Evolutionary conservation across 2,329 filamentous ascomycete species (phyloP), one percentile per base, ranked within the genome.

Genomic region (Xylaria polymorpha): DNA sequence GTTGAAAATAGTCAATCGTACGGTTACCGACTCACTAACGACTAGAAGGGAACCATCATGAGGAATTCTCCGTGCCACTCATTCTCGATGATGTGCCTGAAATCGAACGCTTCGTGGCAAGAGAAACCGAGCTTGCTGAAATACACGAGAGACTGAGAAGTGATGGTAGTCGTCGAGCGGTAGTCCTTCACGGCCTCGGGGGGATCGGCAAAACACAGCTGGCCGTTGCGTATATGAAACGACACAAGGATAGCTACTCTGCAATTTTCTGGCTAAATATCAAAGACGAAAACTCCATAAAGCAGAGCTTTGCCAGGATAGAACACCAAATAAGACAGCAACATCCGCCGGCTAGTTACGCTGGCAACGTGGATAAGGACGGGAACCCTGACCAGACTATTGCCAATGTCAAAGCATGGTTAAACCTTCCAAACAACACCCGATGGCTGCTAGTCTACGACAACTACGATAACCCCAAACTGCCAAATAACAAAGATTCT

Each of bases 361-460:
- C 41, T 29, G n/a, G 39, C 39, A 20, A 32, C 39, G 7, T 44
- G 14, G 14, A 20, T n/a, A 56, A 5, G 4, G 4, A 41, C 2
- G 6, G 1, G 15, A 44, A 71, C 37, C n/a, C 75, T 1, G 73
- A 80, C 44, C 56, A 74, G 68, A 70, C 75, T 29, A 64, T 79
- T 1, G 61, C 69, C 25, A 77, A 74, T 29, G 80, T 83, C 29
- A 82, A 80, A 59, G 56, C 55, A 7, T 84, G 80, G 82, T 73
- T 85, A 6, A 72, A 76, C 51, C 59, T 77, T 1, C 71, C 60
- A 20, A 51, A 69, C 4, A 85, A 84, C 61, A 75, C 71, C 18
- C 68, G 69, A 2, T 85, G 79, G 81, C 75, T 84, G 8, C 18
- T 83, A 3, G 67, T 83, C 14, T 83, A 77, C 59, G 80, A 83